phyloP scores from a whole-genome alignment of 2,329 filamentous ascomycete genomes.

The Talaromyces amestolkiae region DNA sequence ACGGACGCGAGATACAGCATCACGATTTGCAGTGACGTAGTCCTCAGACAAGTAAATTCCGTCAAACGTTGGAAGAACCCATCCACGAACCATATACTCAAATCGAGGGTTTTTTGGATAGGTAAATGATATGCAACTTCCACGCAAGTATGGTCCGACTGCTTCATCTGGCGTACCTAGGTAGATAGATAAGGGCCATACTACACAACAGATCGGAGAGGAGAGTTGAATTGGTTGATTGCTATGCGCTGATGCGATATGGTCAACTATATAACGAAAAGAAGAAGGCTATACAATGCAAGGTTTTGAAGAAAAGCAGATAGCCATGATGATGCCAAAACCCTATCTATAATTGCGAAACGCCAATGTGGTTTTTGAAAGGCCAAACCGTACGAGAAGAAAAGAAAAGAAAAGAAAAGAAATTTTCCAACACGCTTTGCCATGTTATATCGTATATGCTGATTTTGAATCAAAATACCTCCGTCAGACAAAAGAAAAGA shows the following conservation, averaged over 20 bases:
- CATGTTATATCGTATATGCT: slow-evolving; percentile 5
- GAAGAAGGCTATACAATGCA: neutral
- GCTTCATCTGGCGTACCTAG: neutral
- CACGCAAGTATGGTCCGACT: neutral
- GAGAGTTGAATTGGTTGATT: neutral
- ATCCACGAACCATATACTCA: neutral
- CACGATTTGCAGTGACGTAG: too few species aligned
- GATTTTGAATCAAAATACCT: slow-evolving; percentile 7
- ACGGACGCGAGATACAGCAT: neutral
- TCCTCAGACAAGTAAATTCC: too few species aligned
- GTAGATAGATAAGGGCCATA: neutral
- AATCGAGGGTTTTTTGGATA: neutral
- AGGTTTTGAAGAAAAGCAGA: neutral
- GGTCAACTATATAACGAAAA: neutral
- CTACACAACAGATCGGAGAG: neutral
- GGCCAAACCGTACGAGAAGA: neutral
- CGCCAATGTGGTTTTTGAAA: neutral
- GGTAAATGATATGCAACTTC: neutral
- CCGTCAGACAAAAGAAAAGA: neutral
- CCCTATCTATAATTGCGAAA: neutral
- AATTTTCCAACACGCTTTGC: neutral
- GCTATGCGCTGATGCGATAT: neutral
- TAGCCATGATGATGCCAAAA: slow-evolving; percentile 1
- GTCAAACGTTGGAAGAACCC: neutral
- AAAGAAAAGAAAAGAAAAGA: neutral